phyloP scores from a whole-genome alignment of 805 yeast genomes.

The Jamesozyma hellenica region DNA sequence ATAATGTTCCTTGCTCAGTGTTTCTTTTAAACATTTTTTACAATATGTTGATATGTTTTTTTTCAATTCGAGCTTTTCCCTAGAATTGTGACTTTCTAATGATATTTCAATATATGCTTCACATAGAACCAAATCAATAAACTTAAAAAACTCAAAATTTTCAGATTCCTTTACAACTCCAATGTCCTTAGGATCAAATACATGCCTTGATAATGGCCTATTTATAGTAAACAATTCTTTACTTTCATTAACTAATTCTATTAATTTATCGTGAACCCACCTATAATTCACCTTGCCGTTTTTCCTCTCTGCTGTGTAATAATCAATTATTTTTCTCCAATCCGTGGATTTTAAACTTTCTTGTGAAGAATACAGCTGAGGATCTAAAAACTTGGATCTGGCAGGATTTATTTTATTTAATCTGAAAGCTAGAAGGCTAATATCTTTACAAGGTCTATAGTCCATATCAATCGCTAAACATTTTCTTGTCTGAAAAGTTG shows the following conservation, averaged over 20 bases:
- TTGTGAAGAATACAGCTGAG: constrained; percentile 27
- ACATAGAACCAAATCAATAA: constrained; percentile 16
- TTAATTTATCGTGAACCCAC: background rate
- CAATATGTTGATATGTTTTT: constrained; percentile 10
- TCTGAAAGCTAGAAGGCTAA: constrained; percentile 45
- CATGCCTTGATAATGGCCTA: constrained; percentile 1
- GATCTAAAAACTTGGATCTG: constrained; percentile 36
- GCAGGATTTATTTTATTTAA: constrained; percentile 30
- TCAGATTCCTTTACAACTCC: background rate
- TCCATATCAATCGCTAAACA: constrained; percentile 78
- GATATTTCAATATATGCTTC: constrained; percentile 12
- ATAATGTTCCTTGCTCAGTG: constrained; percentile 12
- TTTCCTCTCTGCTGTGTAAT: constrained; percentile 34
- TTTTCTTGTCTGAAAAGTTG: constrained; percentile 45
- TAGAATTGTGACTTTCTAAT: background rate
- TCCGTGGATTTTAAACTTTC: constrained; percentile 12
- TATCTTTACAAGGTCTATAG: constrained; percentile 43
- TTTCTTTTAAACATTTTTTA: constrained; percentile 12
- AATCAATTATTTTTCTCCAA: constrained; percentile 30
- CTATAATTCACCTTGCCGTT: background rate
- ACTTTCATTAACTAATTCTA: background rate
- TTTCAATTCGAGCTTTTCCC: background rate
- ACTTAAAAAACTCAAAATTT: constrained; percentile 11
- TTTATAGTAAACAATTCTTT: background rate
- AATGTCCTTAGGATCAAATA: background rate